Evolutionary conservation across 129 eudicot genomes (phyloP), one percentile per base, ranked within the genome.

Genomic region (Chrysanthemum lavandulifolium): DNA sequence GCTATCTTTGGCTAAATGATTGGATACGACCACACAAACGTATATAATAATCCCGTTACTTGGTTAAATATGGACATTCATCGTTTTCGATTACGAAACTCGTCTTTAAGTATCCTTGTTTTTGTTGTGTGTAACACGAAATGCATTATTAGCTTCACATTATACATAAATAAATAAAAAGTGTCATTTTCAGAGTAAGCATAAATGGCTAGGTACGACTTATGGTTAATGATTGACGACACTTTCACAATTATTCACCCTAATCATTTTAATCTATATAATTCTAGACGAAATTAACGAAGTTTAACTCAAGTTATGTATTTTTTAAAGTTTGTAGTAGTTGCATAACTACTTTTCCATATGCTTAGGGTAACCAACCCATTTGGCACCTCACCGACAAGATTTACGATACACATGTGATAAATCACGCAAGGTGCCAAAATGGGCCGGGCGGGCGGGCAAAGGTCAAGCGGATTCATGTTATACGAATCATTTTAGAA

Each of bases 151-250:
- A 68, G 25, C 25, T 51, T 6, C 9, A 68, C 61, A 13, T 8
- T 67, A 25, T 27, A 49, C 13, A 27, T 11, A 13, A 61, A n/a
- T 19, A 40, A 49, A 23, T 13, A 23, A 19, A 67, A 50, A 49
- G 10, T 40, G 27, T 50, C 73, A 68, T 50, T 49, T 68, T 68
- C 73, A 21, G 14, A 27, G 19, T 25, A 50, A 68, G 27, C 5
- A 6, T 51, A 65, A 43, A 40, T 63, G 11, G 23, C 51, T 63
- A 63, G 10, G 68, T 63, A 5, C 50, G 45, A 61, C 16, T 61
- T 36, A 36, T 36, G 4, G 36, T 61, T 2, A 29, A 61, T 12
- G 3, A 27, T 27, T 61, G 55, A 66, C 14, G 10, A 18, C 54
- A 5, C 48, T 48, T 19, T 29, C 71, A 66, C 5, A 43, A 43